phyloP scores from a whole-genome alignment of 148 eudicot genomes.

The Vaccinium macrocarpon region DNA sequence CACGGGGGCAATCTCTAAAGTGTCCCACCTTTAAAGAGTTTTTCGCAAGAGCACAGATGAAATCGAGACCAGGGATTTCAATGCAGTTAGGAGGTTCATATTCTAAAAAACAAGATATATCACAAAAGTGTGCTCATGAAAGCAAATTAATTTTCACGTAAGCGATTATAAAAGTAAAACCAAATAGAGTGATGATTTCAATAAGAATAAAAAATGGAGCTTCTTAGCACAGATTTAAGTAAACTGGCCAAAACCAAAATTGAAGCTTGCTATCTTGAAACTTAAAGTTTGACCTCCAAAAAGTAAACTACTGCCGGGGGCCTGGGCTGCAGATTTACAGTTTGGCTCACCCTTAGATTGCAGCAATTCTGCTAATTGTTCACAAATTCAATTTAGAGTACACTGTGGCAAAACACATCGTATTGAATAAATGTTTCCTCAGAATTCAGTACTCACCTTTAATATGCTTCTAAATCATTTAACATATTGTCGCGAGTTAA shows the following conservation, averaged over 20 bases:
- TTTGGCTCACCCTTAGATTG: background rate
- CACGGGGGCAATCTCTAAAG: background rate
- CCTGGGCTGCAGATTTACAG: background rate
- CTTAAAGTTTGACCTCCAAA: background rate
- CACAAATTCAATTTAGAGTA: background rate
- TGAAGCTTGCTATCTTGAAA: background rate
- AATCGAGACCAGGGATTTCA: background rate
- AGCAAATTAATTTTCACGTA: background rate
- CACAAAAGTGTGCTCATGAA: background rate
- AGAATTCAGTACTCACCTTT: background rate
- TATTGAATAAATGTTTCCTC: background rate
- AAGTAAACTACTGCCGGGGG: background rate
- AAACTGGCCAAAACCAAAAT: background rate
- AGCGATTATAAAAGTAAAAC: background rate
- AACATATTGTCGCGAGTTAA: background rate
- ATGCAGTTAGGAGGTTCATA: background rate
- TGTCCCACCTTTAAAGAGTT: background rate
- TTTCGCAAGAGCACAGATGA: background rate
- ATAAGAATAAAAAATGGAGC: background rate
- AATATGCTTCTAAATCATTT: constrained; percentile 3
- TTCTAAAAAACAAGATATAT: background rate
- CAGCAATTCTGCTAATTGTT: background rate
- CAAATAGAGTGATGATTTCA: background rate
- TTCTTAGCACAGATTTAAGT: background rate
- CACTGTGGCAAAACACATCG: background rate